These are phyloP conservation scores for Boletus subcaerulescens DNA, from an alignment of 768 basidiomycete genomes.

Conservation along the genomic window DNA sequence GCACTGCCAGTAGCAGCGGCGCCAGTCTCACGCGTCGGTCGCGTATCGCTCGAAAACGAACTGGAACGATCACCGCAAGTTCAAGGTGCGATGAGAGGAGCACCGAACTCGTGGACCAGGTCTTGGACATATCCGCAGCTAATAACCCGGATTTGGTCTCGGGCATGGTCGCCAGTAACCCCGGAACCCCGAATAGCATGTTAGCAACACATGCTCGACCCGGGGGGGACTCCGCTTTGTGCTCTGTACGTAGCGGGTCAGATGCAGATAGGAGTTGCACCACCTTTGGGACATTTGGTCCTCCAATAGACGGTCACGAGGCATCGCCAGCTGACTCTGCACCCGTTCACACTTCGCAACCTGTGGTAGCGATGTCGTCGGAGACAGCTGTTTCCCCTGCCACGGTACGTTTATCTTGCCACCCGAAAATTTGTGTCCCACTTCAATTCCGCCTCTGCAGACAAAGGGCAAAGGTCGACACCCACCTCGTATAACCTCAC, in stretches of 20 bases:
- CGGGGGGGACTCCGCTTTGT: conserved; percentile 8
- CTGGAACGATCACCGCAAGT: conserved; percentile 45
- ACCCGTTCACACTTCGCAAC: not conserved
- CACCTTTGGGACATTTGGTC: conserved; percentile 25
- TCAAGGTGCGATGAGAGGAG: conserved; percentile 21
- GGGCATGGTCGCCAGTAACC: conserved; percentile 3
- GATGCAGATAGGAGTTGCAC: conserved; percentile 25
- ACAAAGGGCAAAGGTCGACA: conserved; percentile 36
- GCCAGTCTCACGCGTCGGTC: conserved; percentile 50
- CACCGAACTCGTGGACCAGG: conserved; percentile 15
- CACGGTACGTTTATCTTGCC: conserved; percentile 19
- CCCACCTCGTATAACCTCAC: conserved; percentile 34
- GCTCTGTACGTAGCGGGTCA: conserved; percentile 2
- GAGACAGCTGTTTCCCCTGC: conserved; percentile 14
- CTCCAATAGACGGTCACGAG: conserved; percentile 17
- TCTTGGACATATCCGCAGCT: conserved; percentile 30
- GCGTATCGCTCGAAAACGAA: conserved; percentile 49
- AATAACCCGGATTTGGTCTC: conserved; percentile 14
- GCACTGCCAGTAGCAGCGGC: conserved; percentile 46
- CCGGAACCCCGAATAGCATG: conserved; percentile 8
- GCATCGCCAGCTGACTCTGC: not conserved
- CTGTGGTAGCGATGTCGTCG: conserved; percentile 7
- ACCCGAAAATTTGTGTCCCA: conserved; percentile 12
- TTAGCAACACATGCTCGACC: conserved; percentile 15
- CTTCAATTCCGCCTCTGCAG: conserved; percentile 23